Conservation (phyloP, 495 filamentous ascomycete species). For the Thermothielavioides terrestris region DNA sequence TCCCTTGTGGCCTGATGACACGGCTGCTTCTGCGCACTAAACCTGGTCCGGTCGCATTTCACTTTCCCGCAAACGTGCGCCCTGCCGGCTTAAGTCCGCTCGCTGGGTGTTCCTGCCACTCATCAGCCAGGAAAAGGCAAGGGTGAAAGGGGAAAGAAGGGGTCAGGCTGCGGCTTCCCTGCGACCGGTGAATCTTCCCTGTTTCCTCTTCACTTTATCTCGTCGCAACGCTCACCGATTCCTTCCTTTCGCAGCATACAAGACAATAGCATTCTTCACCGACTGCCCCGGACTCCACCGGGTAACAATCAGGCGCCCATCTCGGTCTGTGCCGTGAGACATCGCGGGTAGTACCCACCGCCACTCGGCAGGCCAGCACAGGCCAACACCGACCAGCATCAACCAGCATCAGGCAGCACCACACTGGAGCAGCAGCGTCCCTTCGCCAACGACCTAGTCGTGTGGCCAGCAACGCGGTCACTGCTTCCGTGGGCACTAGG, state of each 20-base stretch:
- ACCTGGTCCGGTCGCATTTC: conserved; percentile 7
- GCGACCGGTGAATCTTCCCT: conserved; percentile 28
- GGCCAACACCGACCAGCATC: conserved; percentile 3
- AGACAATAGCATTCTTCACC: conserved; percentile 20
- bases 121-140: conserved; percentile 7
- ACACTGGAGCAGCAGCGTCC: no score
- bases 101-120: conserved; percentile 7
- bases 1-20: not conserved
- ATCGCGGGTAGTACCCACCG: conserved; percentile 8
- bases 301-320: conserved; percentile 7
- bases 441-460: no score
- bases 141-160: conserved; percentile 7
- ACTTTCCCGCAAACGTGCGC: conserved; percentile 2
- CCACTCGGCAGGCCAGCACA: not conserved
- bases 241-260: conserved; percentile 15
- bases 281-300: conserved; percentile 21
- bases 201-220: conserved; percentile 24
- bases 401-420: not conserved
- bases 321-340: conserved; percentile 20
- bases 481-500: no score
- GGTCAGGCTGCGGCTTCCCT: conserved; percentile 20
- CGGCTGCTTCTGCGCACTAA: not conserved
- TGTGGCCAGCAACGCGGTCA: no score
- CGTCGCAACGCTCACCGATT: conserved; percentile 26
- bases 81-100: not conserved